These are phyloP conservation scores for Firmiana major DNA, from an alignment of 345 rosid genomes.

Conservation along the genomic window DNA sequence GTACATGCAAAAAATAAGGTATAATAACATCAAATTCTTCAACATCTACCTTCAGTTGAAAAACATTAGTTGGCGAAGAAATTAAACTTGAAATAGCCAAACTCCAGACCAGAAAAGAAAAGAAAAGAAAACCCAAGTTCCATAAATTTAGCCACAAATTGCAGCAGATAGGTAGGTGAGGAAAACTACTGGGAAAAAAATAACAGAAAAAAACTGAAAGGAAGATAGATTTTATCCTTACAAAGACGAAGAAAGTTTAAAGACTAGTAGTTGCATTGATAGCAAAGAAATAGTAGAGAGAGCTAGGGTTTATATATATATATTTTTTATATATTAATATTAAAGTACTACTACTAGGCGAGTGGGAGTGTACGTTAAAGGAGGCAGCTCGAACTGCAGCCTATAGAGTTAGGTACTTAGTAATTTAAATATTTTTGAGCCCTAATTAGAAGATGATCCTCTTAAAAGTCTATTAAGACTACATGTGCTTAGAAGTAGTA, in stretches of 20 bases:
- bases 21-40: too few relatives aligned
- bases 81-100: neutral
- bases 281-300: neutral
- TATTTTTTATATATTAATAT: too few relatives aligned
- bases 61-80: neutral
- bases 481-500: too few relatives aligned
- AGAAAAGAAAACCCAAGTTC: neutral
- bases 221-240: neutral
- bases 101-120: neutral
- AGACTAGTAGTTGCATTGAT: neutral
- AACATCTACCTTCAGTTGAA: neutral
- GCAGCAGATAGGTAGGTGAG: neutral
- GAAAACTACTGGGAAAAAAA: neutral
- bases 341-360: too few relatives aligned
- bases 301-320: neutral
- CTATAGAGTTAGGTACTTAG: too few relatives aligned
- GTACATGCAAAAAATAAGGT: neutral
- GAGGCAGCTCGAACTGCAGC: too few relatives aligned
- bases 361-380: too few relatives aligned
- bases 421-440: too few relatives aligned
- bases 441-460: too few relatives aligned
- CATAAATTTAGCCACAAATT: neutral
- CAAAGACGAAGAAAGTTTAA: neutral
- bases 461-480: too few relatives aligned
- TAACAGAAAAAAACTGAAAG: neutral